Conservation (phyloP, 2,329 filamentous ascomycete species). For the Colletotrichum acutatum region DNA sequence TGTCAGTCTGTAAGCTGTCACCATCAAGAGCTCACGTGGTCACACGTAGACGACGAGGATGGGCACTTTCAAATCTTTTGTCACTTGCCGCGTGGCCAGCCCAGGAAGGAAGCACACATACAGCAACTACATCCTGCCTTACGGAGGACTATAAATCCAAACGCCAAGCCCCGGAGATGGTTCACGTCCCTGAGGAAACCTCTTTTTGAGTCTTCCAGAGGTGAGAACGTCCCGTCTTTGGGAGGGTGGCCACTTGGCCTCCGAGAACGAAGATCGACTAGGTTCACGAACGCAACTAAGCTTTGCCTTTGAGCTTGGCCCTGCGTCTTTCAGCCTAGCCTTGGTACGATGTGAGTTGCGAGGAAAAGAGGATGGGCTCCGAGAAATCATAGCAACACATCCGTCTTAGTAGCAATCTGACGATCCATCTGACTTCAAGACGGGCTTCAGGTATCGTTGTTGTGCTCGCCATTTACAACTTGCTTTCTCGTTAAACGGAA, state of each 20-base stretch:
- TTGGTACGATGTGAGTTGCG: neutral
- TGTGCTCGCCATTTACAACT: neutral
- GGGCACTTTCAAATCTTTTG: conserved; percentile 14
- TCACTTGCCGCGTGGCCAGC: neutral
- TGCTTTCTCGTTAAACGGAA: neutral
- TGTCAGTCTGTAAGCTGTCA: neutral
- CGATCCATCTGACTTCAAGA: neutral
- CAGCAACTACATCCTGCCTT: neutral
- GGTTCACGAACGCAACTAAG: neutral
- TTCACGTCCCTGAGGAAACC: neutral
- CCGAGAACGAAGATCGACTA: conserved; percentile 1
- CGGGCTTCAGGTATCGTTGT: neutral
- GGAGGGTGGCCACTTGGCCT: neutral
- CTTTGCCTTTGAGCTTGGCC: neutral
- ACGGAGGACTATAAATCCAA: neutral
- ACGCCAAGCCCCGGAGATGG: conserved; percentile 4
- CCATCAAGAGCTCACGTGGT: neutral
- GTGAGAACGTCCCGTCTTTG: neutral
- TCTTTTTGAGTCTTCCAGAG: neutral
- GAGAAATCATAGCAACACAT: neutral
- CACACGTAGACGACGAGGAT: neutral
- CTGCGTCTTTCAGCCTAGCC: neutral
- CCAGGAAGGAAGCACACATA: neutral
- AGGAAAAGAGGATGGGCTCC: neutral
- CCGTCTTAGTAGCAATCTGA: neutral